Evolutionary conservation across 495 filamentous ascomycete species (phyloP).

Genomic region (Penicillium pulvis): DNA sequence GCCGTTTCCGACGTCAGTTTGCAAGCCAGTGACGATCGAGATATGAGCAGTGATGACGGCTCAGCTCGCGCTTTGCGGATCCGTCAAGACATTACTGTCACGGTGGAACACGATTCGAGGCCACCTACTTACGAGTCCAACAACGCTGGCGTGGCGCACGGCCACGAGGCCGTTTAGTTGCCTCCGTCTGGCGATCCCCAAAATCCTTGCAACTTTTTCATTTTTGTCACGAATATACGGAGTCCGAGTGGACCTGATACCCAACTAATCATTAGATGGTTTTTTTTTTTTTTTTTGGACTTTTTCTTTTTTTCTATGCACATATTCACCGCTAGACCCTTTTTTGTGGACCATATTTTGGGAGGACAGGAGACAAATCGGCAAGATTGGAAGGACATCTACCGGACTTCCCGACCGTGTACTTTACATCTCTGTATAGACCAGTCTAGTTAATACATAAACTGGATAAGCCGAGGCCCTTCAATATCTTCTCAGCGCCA

Average conservation of each 20-base stretch:
- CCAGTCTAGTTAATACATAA: background rate
- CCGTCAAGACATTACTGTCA: slow-evolving; percentile 49
- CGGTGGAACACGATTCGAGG: slow-evolving; percentile 40
- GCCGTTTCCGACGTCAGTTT: slow-evolving; percentile 37
- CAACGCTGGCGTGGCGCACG: slow-evolving; percentile 13
- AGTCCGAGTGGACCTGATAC: slow-evolving; percentile 25
- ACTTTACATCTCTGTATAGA: background rate
- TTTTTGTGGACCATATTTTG: background rate
- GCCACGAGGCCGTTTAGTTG: slow-evolving; percentile 13
- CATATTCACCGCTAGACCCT: slow-evolving; percentile 10
- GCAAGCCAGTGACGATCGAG: slow-evolving; percentile 30
- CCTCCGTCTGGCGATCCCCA: background rate
- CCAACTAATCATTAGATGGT: slow-evolving; percentile 16
- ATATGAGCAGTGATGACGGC: slow-evolving; percentile 45
- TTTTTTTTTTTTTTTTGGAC: background rate
- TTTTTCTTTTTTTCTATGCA: slow-evolving; percentile 13
- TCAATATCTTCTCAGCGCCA: background rate
- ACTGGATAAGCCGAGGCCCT: background rate
- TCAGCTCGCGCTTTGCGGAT: slow-evolving; percentile 47
- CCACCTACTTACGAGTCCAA: slow-evolving; percentile 27
- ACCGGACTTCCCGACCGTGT: background rate
- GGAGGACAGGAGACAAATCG: background rate
- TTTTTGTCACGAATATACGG: slow-evolving; percentile 23
- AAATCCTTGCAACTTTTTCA: background rate
- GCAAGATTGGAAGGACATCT: background rate